Evolutionary conservation across 345 rosid genomes (phyloP).

Genomic region (Hypericum androsaemum): DNA sequence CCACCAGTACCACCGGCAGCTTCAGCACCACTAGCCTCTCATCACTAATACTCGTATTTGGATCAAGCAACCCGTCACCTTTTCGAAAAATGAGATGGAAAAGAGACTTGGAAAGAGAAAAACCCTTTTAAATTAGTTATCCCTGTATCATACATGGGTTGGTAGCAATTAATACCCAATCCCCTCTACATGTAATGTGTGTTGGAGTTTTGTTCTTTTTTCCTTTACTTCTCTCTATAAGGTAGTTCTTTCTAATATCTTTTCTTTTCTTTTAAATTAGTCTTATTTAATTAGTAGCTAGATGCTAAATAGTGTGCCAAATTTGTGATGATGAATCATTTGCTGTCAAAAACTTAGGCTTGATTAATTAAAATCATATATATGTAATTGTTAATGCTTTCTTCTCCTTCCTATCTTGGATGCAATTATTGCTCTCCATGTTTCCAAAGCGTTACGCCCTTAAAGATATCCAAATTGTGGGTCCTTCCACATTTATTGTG

Average conservation of each 20-base stretch:
- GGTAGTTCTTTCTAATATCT: conserved; percentile 4
- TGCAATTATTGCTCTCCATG: conserved; percentile 27
- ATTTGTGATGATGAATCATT: conserved; percentile 35
- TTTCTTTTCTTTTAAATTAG: conserved; percentile 22
- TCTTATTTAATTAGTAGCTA: conserved; percentile 9
- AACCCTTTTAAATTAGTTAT: neutral
- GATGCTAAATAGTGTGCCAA: conserved; percentile 33
- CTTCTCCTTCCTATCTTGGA: neutral
- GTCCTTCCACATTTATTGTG: neutral
- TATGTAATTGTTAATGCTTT: neutral
- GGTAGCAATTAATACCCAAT: conserved; percentile 21
- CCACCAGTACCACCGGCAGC: conserved; percentile 39
- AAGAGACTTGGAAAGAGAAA: neutral
- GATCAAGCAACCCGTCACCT: neutral
- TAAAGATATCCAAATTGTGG: neutral
- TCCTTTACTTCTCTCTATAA: neutral
- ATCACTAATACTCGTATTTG: conserved; percentile 5
- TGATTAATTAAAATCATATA: conserved; percentile 19
- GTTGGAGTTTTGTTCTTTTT: conserved; percentile 33
- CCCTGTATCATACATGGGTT: conserved; percentile 45
- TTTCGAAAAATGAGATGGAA: neutral
- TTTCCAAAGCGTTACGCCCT: conserved; percentile 14
- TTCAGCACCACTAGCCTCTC: conserved; percentile 20
- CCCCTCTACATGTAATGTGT: conserved; percentile 41
- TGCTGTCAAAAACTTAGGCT: conserved; percentile 29